These are phyloP conservation scores for Erodium trifolium DNA, from an alignment of 441 rosid genomes.

Conservation along the genomic window DNA sequence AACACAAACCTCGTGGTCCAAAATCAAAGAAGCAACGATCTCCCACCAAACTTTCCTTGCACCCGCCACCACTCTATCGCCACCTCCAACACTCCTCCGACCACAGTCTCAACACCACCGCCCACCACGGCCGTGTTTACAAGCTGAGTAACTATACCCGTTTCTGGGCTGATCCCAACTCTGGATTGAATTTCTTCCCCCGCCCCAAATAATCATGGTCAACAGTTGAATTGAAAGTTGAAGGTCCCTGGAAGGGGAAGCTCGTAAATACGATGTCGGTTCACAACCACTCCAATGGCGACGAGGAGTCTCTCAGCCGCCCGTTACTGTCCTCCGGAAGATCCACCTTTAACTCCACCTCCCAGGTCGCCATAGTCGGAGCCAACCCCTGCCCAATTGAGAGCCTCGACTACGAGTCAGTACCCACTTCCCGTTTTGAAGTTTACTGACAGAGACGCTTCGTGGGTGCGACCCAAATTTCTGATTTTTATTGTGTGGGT, in stretches of 20 bases:
- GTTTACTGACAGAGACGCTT: background rate
- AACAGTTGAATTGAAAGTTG: background rate
- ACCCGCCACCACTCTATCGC: no score
- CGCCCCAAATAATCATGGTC: background rate
- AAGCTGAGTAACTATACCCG: no score
- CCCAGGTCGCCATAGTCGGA: constrained; percentile 22
- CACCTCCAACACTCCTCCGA: no score
- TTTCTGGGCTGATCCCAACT: no score
- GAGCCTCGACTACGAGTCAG: constrained; percentile 22
- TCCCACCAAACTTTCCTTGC: no score
- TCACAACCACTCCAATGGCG: constrained; percentile 18
- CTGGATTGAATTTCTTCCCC: no score
- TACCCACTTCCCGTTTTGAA: background rate
- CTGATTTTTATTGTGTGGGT: background rate
- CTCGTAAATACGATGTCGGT: constrained; percentile 1
- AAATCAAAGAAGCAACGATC: no score
- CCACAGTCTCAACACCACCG: no score
- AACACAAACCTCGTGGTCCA: no score
- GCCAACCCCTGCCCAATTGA: constrained; percentile 19
- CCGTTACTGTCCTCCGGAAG: constrained; percentile 43
- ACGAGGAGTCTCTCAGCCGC: constrained; percentile 32
- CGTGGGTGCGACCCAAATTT: background rate
- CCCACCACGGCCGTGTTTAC: no score
- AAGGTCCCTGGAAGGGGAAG: background rate
- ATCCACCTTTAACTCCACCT: constrained; percentile 36